Base-by-base conservation (phyloP, 225 moss, liverwort and hornwort genomes). In the Polytrichum formosum region DNA sequence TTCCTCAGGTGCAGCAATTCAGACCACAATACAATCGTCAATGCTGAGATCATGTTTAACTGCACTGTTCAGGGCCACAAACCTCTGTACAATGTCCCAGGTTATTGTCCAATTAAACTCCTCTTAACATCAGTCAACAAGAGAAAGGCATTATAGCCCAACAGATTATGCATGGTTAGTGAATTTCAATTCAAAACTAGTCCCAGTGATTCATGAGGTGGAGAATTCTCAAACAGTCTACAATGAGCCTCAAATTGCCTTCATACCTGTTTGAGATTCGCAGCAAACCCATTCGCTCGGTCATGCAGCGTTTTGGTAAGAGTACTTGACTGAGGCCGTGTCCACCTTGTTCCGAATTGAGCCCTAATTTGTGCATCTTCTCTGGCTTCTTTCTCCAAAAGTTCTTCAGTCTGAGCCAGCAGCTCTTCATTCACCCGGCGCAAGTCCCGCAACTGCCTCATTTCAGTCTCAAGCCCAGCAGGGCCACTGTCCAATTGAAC, bases 341-440 rank as follows among this genome's bases (percentile, higher is more conserved):
- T 93, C 98, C 98, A 99, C 59, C 89, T 85, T 66, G 94, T 94
- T 65, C 98, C 98, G 75, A 99, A 99, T 66, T 94, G 94, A 33
- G 94, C 81, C 71, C 98, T 85, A 72, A 99, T 99, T 76, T 99
- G 98, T 23, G 91, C 94, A 70, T 99, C 98, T 76, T 94, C 98
- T 79, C 91, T 88, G 4, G 91, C 78, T 75, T 99, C 98, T 76
- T 93, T 94, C 85, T 99, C 98, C 77, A 99, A 68, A 35, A 90
- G 80, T 78, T 99, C 94, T 46, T 99, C 94, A 13, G 92, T 94
- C 66, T 94, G 98, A 20, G 88, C 88, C 53, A 99, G 88, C 37
- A 99, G 80, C 77, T 99, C 98, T 76, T 99, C 98, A 76, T 94
- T 94, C 76, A 99, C 98, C 29, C 97, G 92, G 68, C 97, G 86